Percentiles rank a stretch among this genome's conserved stretches.
These are phyloP conservation scores for Metschnikowia sp. DNA, from an alignment of 805 yeast species.

Conservation along the genomic window DNA sequence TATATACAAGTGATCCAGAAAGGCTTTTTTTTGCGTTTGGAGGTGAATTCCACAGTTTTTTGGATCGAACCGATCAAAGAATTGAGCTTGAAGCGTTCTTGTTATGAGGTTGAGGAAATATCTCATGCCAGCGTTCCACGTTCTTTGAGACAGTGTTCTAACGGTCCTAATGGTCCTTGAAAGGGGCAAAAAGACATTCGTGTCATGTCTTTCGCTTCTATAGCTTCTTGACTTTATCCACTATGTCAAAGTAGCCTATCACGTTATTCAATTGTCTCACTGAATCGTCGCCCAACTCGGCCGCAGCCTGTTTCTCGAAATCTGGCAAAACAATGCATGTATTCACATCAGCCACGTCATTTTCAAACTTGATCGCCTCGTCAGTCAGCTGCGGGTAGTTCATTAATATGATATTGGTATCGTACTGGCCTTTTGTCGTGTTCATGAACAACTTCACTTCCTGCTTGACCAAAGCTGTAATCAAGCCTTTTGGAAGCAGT, in stretches of 20 bases:
- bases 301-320: conserved; percentile 19
- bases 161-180: too few species aligned
- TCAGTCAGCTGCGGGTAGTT: conserved; percentile 61
- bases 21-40: too few species aligned
- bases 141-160: too few species aligned
- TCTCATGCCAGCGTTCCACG: too few species aligned
- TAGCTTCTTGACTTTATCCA: conserved; percentile 40
- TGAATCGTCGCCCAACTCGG: conserved; percentile 18
- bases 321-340: conserved; percentile 39
- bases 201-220: neutral
- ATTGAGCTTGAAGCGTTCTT: too few species aligned
- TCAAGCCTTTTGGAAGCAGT: conserved; percentile 42
- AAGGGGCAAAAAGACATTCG: too few species aligned
- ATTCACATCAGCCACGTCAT: conserved; percentile 53
- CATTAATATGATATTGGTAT: conserved; percentile 48
- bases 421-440: conserved; percentile 36
- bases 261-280: conserved; percentile 42
- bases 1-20: conserved; percentile 1
- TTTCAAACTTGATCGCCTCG: conserved; percentile 72
- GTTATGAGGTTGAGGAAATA: too few species aligned
- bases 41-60: too few species aligned
- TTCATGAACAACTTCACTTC: conserved; percentile 33
- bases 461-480: conserved; percentile 47
- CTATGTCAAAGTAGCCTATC: conserved; percentile 63
- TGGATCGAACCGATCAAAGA: too few species aligned